Evolutionary conservation across 2,329 filamentous ascomycete species (phyloP).

Genomic region (Talaromyces piceae): DNA sequence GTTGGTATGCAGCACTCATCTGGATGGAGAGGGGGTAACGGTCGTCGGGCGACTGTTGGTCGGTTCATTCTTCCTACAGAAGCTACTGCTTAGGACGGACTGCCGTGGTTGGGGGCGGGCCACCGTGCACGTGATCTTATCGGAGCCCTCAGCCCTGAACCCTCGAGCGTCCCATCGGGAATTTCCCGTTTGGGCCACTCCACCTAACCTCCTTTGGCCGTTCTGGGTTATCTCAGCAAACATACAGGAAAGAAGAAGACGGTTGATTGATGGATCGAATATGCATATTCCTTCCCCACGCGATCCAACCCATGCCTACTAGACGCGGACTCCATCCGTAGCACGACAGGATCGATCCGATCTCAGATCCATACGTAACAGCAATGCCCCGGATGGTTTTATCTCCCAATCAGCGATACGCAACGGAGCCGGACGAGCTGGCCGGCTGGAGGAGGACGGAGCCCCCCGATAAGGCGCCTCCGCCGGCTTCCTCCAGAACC

Average conservation of each 20-base stretch:
- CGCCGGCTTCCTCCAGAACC: background rate
- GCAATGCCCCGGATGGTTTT: too few species aligned
- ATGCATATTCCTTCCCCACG: too few species aligned
- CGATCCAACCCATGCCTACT: background rate
- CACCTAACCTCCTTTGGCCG: background rate
- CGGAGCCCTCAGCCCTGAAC: background rate
- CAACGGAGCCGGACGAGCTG: background rate
- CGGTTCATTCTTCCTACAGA: too few species aligned
- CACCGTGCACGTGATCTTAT: background rate
- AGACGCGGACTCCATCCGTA: background rate
- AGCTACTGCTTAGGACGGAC: too few species aligned
- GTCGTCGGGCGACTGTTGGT: too few species aligned
- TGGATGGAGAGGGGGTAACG: too few species aligned
- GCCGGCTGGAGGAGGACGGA: too few species aligned
- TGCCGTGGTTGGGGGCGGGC: too few species aligned
- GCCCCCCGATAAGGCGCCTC: background rate
- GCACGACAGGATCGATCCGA: background rate
- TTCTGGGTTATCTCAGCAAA: background rate
- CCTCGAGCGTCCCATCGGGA: background rate
- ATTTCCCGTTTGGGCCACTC: background rate
- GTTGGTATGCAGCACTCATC: too few species aligned
- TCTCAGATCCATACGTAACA: background rate
- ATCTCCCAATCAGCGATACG: background rate
- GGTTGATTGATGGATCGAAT: too few species aligned
- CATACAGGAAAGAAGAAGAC: too few species aligned